Base-by-base conservation (phyloP, 164 flowering plant genomes). In the Stephania yunnanensis region DNA sequence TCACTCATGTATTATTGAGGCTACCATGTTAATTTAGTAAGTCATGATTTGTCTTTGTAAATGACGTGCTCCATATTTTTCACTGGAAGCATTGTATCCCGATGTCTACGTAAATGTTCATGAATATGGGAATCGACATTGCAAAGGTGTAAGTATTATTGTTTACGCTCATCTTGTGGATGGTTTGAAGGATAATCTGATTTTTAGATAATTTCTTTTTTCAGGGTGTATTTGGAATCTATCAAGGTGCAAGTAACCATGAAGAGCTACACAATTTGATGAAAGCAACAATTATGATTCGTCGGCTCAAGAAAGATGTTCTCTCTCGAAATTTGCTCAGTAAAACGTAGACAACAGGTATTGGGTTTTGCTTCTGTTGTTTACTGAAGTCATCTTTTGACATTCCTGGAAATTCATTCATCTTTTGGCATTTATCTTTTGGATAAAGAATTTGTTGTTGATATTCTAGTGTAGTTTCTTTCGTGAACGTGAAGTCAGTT, bases 211-310 rank as follows among this genome's bases (percentile, higher is more conserved):
- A 30, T 48, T 6, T 36, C 42, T 36, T 69, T 72, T 77, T 77
- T 17, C 82, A 95, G 99, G 94, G 98, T 22, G 50, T 85, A 22
- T 95, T 95, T 86, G 98, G 99, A 71, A 1, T 80, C 8, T 95
- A 95, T 81, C 98, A 93, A 89, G 99, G 99, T 82, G 92, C 97
- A 79, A 95, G 95, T 87, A 95, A 95, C 78, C 99, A 92, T 78
- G 99, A 93, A 77, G 99, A 95, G 85, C 86, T 93, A 83, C 99
- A 95, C 86, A 92, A 87, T 87, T 81, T 95, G 86, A 95, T 95
- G 87, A 95, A 93, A 84, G 91, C 97, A 76, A 93, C 99, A 42
- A 81, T 93, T 46, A 92, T 93, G 98, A 93, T 95, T 55, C 96
- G 98, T n/a, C 89, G 99, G 78, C 92, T 95, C 25, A 93, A 95